These are phyloP conservation scores for Schizopora paradoxa DNA, from an alignment of 1,284 basidiomycete species.

Conservation along the genomic window DNA sequence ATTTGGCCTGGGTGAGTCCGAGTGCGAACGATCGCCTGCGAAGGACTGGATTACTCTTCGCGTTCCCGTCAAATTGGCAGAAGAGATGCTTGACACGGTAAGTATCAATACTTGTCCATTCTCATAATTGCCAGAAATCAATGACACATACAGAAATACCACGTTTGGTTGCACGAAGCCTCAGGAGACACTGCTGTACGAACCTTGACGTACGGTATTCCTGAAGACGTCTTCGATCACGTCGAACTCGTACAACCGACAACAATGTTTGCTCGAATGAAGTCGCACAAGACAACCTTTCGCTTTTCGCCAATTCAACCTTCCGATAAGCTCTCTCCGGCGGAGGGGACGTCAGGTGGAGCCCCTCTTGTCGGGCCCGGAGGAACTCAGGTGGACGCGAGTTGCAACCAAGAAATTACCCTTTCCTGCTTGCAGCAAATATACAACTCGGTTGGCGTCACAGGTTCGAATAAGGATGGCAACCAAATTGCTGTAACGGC, in stretches of 20 bases:
- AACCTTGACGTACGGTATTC: constrained; percentile 64
- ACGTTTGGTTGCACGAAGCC: constrained; percentile 49
- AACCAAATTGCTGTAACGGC: constrained; percentile 50
- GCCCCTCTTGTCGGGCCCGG: constrained; percentile 29
- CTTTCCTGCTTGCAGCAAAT: constrained; percentile 40
- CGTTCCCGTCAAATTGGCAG: constrained; percentile 54
- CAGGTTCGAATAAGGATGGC: constrained; percentile 29
- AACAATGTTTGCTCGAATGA: constrained; percentile 57
- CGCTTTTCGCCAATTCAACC: constrained; percentile 21
- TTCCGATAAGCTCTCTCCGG: constrained; percentile 18
- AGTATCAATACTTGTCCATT: constrained; percentile 20
- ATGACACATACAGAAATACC: constrained; percentile 46
- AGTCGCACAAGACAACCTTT: constrained; percentile 40
- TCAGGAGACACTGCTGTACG: constrained; percentile 51
- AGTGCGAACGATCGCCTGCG: constrained; percentile 49
- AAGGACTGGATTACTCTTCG: constrained; percentile 63
- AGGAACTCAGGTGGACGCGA: constrained; percentile 42
- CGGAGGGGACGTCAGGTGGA: constrained; percentile 26
- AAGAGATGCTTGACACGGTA: constrained; percentile 65
- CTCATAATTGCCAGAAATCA: neutral
- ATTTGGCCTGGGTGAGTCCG: constrained; percentile 45
- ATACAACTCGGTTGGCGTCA: constrained; percentile 44
- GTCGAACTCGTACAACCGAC: constrained; percentile 71
- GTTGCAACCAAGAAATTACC: constrained; percentile 33
- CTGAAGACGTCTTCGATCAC: constrained; percentile 51